A percentile compares a stretch with the other conserved stretches of the same genome.
These are phyloP conservation scores for Xylariaceae sp. DNA, from an alignment of 2,329 filamentous ascomycete species.

Conservation along the genomic window DNA sequence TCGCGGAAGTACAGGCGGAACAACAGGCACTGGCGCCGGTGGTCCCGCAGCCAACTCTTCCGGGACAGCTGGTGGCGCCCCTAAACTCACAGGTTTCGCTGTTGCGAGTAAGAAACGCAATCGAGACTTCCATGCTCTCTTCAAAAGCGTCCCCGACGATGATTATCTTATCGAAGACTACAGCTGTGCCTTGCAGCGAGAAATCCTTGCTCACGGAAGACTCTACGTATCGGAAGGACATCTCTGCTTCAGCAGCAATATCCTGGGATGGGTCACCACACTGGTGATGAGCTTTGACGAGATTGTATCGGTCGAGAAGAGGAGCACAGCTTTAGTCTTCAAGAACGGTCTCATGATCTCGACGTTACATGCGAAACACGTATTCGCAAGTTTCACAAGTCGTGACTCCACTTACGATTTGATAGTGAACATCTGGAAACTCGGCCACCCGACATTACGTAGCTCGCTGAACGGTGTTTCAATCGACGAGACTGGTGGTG, in stretches of 20 bases:
- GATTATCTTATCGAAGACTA: conserved; percentile 98
- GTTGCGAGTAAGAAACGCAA: conserved; percentile 96
- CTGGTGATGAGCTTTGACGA: conserved; percentile 98
- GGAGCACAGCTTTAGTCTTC: conserved; percentile 90
- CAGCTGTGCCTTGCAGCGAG: conserved; percentile 89
- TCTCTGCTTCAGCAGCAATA: conserved; percentile 98
- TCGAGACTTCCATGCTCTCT: conserved; percentile 86
- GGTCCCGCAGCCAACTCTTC: conserved; percentile 66
- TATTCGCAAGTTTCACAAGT: conserved; percentile 92
- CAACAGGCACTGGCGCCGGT: conserved; percentile 58
- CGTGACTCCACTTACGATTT: conserved; percentile 95
- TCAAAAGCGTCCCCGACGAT: conserved; percentile 95
- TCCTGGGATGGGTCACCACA: conserved; percentile 95
- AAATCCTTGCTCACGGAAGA: conserved; percentile 89
- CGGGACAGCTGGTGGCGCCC: conserved; percentile 51
- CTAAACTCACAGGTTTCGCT: conserved; percentile 87
- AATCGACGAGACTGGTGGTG: conserved; percentile 74
- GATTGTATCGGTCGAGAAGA: conserved; percentile 93
- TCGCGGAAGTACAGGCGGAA: conserved; percentile 72
- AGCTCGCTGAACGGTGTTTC: conserved; percentile 86
- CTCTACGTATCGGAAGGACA: conserved; percentile 97
- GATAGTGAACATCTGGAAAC: conserved; percentile 97
- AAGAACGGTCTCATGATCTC: conserved; percentile 97
- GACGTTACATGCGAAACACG: conserved; percentile 88
- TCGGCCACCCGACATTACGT: conserved; percentile 85